Conservation (phyloP, 495 filamentous ascomycete species). For the Penicillium malachiteum region DNA sequence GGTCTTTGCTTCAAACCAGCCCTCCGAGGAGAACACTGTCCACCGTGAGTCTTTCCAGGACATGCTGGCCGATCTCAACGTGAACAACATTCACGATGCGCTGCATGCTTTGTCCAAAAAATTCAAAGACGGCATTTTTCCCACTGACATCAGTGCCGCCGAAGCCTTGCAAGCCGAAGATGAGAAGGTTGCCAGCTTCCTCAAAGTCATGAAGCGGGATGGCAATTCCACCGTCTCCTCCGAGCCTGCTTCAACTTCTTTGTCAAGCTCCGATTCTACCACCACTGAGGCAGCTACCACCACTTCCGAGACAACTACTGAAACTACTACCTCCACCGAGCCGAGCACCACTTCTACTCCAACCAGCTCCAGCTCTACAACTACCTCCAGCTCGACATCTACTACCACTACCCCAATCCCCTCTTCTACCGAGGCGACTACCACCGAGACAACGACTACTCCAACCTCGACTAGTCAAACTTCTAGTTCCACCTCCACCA, state of each 20-base stretch:
- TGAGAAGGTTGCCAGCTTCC: slow-evolving; percentile 39
- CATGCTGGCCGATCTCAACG: slow-evolving; percentile 40
- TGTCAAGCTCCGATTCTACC: slow-evolving; percentile 9
- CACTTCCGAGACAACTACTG: slow-evolving; percentile 1
- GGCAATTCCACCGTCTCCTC: slow-evolving; percentile 30
- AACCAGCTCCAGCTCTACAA: slow-evolving; percentile 10
- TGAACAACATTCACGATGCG: slow-evolving; percentile 45
- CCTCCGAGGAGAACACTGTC: slow-evolving; percentile 11
- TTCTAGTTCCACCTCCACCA: slow-evolving; percentile 38
- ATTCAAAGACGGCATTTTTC: slow-evolving; percentile 54
- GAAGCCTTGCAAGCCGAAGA: slow-evolving; percentile 50
- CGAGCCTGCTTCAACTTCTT: slow-evolving; percentile 13
- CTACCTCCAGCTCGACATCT: slow-evolving; percentile 14
- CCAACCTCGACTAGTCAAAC: slow-evolving; percentile 19
- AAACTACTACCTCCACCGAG: slow-evolving; percentile 12
- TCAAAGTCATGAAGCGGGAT: slow-evolving; percentile 46
- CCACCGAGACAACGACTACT: slow-evolving; percentile 25
- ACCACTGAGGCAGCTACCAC: not conserved
- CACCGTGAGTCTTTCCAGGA: slow-evolving; percentile 37
- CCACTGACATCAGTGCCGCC: slow-evolving; percentile 44
- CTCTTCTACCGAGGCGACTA: slow-evolving; percentile 27
- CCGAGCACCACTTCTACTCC: slow-evolving; percentile 13
- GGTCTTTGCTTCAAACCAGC: slow-evolving; percentile 23
- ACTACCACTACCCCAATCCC: slow-evolving; percentile 45
- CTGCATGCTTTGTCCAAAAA: slow-evolving; percentile 48